These are phyloP conservation scores for Caloboletus inedulis DNA, from an alignment of 1,284 basidiomycete species.

Conservation along the genomic window DNA sequence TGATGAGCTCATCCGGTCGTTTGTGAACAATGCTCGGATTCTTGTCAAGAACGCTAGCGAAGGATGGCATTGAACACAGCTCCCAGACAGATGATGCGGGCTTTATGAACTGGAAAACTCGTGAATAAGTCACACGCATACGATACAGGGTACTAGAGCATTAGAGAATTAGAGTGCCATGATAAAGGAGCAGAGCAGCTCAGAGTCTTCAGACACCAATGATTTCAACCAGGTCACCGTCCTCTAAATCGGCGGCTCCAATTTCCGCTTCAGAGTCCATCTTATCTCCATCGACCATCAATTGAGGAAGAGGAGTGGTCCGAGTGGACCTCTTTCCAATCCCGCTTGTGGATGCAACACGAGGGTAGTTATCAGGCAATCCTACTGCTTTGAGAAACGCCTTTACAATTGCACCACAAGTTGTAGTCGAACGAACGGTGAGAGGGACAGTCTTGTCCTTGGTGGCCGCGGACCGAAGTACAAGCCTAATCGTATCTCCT, in stretches of 20 bases:
- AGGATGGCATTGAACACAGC: conserved; percentile 34
- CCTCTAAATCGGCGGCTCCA: conserved; percentile 64
- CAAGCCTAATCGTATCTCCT: conserved; percentile 58
- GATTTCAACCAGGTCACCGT: conserved; percentile 73
- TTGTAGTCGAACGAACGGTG: conserved; percentile 69
- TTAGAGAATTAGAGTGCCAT: conserved; percentile 13
- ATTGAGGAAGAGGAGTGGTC: conserved; percentile 38
- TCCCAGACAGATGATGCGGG: not conserved
- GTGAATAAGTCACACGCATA: conserved; percentile 9
- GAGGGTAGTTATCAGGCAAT: conserved; percentile 51
- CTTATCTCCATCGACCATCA: conserved; percentile 68
- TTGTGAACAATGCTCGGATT: conserved; percentile 77
- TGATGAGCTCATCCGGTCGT: conserved; percentile 78
- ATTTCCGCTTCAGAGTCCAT: conserved; percentile 56
- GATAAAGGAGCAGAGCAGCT: conserved; percentile 1
- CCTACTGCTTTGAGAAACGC: conserved; percentile 66
- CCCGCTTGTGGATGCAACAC: conserved; percentile 31
- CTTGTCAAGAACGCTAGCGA: conserved; percentile 61
- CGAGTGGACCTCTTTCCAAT: conserved; percentile 34
- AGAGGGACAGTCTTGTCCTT: conserved; percentile 52
- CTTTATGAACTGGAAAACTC: not conserved
- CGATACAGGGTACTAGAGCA: conserved; percentile 10
- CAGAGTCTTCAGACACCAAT: conserved; percentile 48
- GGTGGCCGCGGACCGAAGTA: conserved; percentile 53
- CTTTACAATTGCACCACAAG: conserved; percentile 67